Evolutionary conservation across 2,329 filamentous ascomycete genomes (phyloP).

Genomic region (Aspergillus viridinutans): DNA sequence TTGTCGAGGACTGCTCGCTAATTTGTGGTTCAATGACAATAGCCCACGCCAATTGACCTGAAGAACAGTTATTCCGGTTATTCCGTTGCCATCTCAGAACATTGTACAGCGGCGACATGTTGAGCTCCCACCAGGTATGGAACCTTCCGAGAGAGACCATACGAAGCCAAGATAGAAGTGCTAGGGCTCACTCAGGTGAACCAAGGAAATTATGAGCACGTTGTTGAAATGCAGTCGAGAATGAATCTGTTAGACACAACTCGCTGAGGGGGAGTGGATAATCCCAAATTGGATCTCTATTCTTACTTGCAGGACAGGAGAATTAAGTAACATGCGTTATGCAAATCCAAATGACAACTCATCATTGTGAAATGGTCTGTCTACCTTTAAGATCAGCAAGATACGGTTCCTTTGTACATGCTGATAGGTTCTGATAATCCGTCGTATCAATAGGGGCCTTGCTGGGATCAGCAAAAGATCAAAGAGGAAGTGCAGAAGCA

Average conservation of each 20-base stretch:
- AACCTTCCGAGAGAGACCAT: not conserved
- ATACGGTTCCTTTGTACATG: not conserved
- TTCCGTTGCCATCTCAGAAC: not conserved
- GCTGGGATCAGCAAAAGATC: not conserved
- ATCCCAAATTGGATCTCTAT: not conserved
- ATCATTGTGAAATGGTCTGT: not conserved
- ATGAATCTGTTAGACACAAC: not conserved
- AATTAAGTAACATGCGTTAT: not conserved
- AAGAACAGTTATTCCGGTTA: not conserved
- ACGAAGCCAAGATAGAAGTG: not conserved
- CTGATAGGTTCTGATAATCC: not conserved
- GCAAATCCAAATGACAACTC: not conserved
- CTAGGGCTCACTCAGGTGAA: not conserved
- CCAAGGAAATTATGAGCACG: not conserved
- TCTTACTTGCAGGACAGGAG: not conserved
- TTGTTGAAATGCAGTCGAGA: not conserved
- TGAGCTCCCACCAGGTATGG: not conserved
- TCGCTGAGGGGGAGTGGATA: not conserved
- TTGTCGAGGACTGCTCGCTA: not conserved
- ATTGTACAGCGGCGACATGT: not conserved
- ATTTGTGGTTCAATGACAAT: not conserved
- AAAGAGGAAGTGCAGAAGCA: not conserved
- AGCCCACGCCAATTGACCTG: not conserved
- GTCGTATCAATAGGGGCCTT: not conserved
- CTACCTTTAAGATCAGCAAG: not conserved